Evolutionary conservation across 208 protist species (phyloP).

Genomic region (Acanthamoeba royreba): DNA sequence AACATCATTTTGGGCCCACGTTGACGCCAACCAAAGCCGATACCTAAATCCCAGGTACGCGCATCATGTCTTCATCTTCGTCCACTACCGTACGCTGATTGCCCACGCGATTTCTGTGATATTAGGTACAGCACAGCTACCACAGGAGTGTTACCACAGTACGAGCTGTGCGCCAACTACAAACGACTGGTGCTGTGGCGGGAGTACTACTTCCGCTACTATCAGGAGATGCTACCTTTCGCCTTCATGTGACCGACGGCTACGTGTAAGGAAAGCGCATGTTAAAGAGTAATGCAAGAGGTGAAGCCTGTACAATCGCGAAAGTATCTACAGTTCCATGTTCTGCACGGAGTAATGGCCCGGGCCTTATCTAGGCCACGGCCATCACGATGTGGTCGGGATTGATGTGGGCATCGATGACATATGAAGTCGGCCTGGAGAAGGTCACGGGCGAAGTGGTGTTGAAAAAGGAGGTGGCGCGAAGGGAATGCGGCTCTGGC

Average conservation of each 20-base stretch:
- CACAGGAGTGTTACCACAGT: background rate
- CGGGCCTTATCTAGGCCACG: background rate
- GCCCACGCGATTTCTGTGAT: background rate
- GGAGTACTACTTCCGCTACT: conserved; percentile 20
- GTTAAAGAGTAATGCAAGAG: background rate
- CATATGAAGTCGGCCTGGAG: background rate
- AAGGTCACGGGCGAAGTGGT: background rate
- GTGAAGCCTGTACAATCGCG: background rate
- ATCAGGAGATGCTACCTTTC: background rate
- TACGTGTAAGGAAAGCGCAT: background rate
- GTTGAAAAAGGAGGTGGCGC: background rate
- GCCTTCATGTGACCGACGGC: background rate
- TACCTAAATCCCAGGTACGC: background rate
- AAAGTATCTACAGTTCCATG: too few species aligned
- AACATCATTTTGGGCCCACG: conserved; percentile 5
- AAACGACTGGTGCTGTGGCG: conserved; percentile 19
- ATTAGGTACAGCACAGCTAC: background rate
- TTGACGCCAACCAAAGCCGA: background rate
- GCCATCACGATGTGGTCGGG: background rate
- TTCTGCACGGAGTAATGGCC: background rate
- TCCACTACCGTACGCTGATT: background rate
- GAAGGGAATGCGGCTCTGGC: background rate
- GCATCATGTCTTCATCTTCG: background rate
- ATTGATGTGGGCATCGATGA: background rate
- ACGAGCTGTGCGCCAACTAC: background rate